phyloP scores from a whole-genome alignment of 106 monocot genomes.

The Chionographis japonica region DNA sequence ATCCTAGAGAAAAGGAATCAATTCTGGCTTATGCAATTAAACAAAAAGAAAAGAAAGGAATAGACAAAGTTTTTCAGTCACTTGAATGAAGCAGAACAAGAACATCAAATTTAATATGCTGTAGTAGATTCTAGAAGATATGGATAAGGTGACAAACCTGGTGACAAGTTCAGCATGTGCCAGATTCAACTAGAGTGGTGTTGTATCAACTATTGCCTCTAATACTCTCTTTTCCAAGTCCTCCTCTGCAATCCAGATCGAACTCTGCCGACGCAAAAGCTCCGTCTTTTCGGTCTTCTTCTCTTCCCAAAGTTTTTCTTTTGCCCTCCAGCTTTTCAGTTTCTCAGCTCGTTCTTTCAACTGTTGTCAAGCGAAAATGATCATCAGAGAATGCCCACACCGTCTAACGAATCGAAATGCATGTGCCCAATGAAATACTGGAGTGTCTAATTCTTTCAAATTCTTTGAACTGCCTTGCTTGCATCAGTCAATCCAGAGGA shows the following conservation, averaged over 20 bases:
- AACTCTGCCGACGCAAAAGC: constrained; percentile 54
- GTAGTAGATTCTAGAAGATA: too few relatives aligned
- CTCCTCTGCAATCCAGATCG: constrained; percentile 61
- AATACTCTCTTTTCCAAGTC: constrained; percentile 42
- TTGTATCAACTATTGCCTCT: constrained; percentile 39
- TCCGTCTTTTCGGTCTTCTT: constrained; percentile 47
- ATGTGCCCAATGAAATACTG: not conserved
- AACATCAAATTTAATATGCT: too few relatives aligned
- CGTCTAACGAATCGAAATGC: not conserved
- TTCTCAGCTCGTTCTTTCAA: constrained; percentile 76
- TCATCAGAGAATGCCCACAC: not conserved
- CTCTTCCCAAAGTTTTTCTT: constrained; percentile 34
- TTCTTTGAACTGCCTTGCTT: too few relatives aligned
- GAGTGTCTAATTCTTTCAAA: too few relatives aligned
- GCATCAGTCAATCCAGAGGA: too few relatives aligned
- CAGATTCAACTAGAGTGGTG: constrained; percentile 29
- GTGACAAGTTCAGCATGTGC: not conserved
- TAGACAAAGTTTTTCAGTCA: too few relatives aligned
- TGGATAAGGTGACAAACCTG: not conserved
- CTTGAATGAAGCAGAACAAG: too few relatives aligned
- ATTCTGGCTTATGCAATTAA: too few relatives aligned
- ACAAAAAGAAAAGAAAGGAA: too few relatives aligned
- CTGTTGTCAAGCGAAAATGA: constrained; percentile 22
- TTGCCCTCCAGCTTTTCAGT: constrained; percentile 62
- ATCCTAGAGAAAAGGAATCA: too few relatives aligned